Conservation (phyloP, 1,284 basidiomycete genomes). For the Naganishia sp. region DNA sequence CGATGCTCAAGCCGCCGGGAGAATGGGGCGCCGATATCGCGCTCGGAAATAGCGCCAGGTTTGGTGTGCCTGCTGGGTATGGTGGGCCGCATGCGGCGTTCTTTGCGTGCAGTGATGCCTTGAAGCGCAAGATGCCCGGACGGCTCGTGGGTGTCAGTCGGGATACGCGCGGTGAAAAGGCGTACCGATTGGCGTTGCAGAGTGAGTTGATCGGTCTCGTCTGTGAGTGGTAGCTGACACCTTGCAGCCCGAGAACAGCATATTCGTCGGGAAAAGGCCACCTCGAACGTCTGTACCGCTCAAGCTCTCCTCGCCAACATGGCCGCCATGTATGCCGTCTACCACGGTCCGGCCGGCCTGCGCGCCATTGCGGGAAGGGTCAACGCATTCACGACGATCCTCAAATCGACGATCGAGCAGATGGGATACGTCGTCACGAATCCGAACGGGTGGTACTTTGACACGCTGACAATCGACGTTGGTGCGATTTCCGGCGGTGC, state of each 20-base stretch:
- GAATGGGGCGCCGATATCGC: constrained; percentile 99
- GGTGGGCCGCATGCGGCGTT: constrained; percentile 93
- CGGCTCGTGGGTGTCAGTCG: constrained; percentile 87
- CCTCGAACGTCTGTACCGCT: constrained; percentile 86
- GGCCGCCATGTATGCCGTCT: constrained; percentile 96
- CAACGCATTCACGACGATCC: constrained; percentile 80
- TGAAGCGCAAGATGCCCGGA: constrained; percentile 98
- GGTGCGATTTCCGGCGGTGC: constrained; percentile 59
- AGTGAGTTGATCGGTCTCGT: constrained; percentile 60
- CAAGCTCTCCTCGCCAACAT: constrained; percentile 95
- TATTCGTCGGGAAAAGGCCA: constrained; percentile 93
- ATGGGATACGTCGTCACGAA: constrained; percentile 68
- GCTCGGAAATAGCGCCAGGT: constrained; percentile 90
- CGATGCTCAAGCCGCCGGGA: constrained; percentile 91
- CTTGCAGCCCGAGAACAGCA: constrained; percentile 85
- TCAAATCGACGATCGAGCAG: constrained; percentile 68
- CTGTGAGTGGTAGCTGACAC: constrained; percentile 31
- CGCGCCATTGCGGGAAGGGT: constrained; percentile 84
- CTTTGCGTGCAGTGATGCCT: constrained; percentile 87
- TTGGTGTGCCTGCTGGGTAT: constrained; percentile 88
- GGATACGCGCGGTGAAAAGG: constrained; percentile 78
- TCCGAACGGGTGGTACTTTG: constrained; percentile 74
- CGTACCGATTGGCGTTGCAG: constrained; percentile 90
- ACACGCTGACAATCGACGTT: constrained; percentile 87
- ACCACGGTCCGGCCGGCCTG: constrained; percentile 89